Conservation (phyloP, 2,329 filamentous ascomycete species). For the Colletotrichum cordylinicola region DNA sequence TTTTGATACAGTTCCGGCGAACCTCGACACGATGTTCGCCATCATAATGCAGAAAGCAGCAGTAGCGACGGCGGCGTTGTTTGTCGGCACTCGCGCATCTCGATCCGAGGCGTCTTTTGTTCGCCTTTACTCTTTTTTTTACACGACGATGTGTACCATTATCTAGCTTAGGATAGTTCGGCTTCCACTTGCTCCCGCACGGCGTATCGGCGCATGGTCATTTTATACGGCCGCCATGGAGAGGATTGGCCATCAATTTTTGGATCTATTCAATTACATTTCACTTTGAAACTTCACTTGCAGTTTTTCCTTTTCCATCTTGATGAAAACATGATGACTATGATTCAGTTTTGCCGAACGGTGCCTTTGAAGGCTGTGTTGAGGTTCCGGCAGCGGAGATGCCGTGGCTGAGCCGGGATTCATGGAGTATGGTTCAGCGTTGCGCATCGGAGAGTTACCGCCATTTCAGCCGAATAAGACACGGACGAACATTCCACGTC, state of each 20-base stretch:
- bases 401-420: neutral
- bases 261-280: neutral
- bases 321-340: neutral
- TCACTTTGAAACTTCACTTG: neutral
- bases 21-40: neutral
- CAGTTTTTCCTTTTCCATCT: neutral
- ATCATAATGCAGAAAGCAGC: slow-evolving; percentile 6
- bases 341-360: neutral
- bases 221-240: slow-evolving; percentile 6
- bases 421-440: neutral
- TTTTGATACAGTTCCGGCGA: slow-evolving; percentile 5
- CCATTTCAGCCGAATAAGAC: slow-evolving; percentile 9
- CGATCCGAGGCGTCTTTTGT: neutral
- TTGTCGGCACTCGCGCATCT: neutral
- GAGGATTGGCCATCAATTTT: neutral
- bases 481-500: slow-evolving; percentile 9
- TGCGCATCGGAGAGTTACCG: neutral
- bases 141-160: slow-evolving; percentile 13
- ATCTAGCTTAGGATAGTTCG: slow-evolving; percentile 18
- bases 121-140: neutral
- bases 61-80: neutral
- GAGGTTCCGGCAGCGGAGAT: neutral
- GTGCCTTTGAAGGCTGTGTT: neutral
- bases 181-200: slow-evolving; percentile 8
- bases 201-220: slow-evolving; percentile 22